Conservation (phyloP, 2,329 filamentous ascomycete species). For the Chrysosporium keratinophilum region DNA sequence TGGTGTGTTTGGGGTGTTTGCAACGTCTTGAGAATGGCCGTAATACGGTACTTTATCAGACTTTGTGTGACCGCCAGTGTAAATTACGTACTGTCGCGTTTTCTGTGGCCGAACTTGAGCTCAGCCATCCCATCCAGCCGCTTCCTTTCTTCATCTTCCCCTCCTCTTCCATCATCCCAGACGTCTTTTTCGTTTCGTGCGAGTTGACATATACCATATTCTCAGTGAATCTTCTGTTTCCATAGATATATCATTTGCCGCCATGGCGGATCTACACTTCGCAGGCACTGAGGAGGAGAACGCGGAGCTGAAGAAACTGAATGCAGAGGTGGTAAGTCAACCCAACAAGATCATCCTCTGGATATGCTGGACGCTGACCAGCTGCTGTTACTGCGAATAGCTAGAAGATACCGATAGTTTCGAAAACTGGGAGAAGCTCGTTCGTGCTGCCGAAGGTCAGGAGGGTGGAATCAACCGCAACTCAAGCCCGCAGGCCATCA, state of each 20-base stretch:
- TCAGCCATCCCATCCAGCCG: not conserved
- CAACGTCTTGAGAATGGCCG: not conserved
- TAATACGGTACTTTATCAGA: conserved; percentile 1
- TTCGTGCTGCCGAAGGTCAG: conserved; percentile 68
- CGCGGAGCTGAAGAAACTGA: conserved; percentile 67
- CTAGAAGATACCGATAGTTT: conserved; percentile 74
- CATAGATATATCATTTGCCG: conserved; percentile 12
- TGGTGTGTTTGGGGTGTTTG: conserved; percentile 1
- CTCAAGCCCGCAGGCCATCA: conserved; percentile 86
- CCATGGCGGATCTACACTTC: conserved; percentile 64
- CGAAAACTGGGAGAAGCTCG: conserved; percentile 87
- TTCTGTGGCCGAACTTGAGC: not conserved
- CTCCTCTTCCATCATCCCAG: conserved; percentile 3
- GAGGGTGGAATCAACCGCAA: conserved; percentile 94
- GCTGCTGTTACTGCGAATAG: conserved; percentile 29
- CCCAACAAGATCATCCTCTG: not conserved
- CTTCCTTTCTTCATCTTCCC: not conserved
- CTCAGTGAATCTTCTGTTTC: not conserved
- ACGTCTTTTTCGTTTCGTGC: conserved; percentile 14
- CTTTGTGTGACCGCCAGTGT: not conserved
- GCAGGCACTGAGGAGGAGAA: conserved; percentile 71
- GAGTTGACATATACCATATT: not conserved
- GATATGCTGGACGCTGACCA: not conserved
- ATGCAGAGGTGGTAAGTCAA: conserved; percentile 60
- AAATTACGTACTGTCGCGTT: conserved; percentile 6